Evolutionary conservation across 1,284 basidiomycete species (phyloP).

Genomic region (Austroboletus novae-zelandiae): DNA sequence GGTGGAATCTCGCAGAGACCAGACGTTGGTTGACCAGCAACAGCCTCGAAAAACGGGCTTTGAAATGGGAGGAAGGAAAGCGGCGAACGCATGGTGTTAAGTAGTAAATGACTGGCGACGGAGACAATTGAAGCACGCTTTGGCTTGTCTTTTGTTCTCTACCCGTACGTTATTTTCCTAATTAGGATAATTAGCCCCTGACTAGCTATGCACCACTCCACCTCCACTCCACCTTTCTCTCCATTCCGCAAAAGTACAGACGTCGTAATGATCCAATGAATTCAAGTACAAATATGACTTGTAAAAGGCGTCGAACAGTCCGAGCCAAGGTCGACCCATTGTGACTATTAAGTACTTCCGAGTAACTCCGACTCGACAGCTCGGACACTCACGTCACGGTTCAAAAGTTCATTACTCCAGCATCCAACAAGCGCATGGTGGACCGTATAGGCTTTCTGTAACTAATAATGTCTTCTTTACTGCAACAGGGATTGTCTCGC

Average conservation of each 20-base stretch:
- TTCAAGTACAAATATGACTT: too few species aligned
- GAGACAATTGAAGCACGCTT: constrained; percentile 17
- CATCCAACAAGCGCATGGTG: background rate
- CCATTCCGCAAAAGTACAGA: background rate
- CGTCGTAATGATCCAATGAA: background rate
- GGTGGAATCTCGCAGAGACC: constrained; percentile 23
- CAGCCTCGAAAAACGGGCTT: constrained; percentile 12
- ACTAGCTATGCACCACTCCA: background rate
- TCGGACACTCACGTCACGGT: background rate
- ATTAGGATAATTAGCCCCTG: constrained; percentile 19
- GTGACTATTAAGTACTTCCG: background rate
- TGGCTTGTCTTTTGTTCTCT: constrained; percentile 23
- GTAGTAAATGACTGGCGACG: constrained; percentile 2
- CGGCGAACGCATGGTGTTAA: background rate
- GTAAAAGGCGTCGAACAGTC: too few species aligned
- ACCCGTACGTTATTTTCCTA: background rate
- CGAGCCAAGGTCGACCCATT: background rate
- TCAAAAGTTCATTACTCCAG: too few species aligned
- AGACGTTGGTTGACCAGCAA: constrained; percentile 19
- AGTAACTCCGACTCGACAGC: background rate
- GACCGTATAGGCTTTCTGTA: background rate
- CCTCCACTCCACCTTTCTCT: background rate
- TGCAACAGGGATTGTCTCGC: constrained; percentile 2
- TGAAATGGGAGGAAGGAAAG: constrained; percentile 1
- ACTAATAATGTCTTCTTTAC: constrained; percentile 14